These are phyloP conservation scores for Daldinia sp. DNA, from an alignment of 2,329 filamentous ascomycete species.

Conservation along the genomic window DNA sequence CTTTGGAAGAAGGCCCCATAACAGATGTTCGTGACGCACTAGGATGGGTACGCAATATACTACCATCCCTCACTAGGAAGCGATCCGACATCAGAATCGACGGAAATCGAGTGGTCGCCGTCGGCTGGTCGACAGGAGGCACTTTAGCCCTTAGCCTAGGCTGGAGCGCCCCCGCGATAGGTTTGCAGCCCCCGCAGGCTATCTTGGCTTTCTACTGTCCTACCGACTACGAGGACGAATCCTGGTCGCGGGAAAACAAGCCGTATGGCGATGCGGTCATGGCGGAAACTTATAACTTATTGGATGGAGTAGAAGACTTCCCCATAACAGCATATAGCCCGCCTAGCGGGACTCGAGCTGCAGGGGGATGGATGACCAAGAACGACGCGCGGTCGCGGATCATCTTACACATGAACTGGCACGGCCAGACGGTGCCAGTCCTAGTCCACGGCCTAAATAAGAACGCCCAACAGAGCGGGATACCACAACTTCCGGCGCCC, in stretches of 20 bases:
- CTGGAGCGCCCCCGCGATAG: conserved; percentile 46
- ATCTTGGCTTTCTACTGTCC: conserved; percentile 56
- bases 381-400: conserved; percentile 50
- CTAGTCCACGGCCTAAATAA: conserved; percentile 45
- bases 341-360: conserved; percentile 3
- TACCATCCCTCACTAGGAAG: conserved; percentile 45
- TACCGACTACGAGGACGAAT: conserved; percentile 21
- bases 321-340: conserved; percentile 34
- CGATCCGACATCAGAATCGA: conserved; percentile 39
- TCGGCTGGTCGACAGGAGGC: conserved; percentile 60
- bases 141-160: conserved; percentile 54
- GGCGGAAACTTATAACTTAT: conserved; percentile 37
- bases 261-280: conserved; percentile 16
- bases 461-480: neutral
- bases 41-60: conserved; percentile 48
- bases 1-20: conserved; percentile 56
- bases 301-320: conserved; percentile 40
- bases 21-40: conserved; percentile 55
- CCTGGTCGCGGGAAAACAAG: conserved; percentile 18
- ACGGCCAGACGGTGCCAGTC: conserved; percentile 49
- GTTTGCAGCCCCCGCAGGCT: conserved; percentile 50
- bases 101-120: conserved; percentile 45
- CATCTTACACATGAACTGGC: conserved; percentile 54
- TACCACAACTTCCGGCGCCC: conserved; percentile 28
- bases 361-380: conserved; percentile 38